phyloP scores from a whole-genome alignment of 1,284 basidiomycete genomes.

The Marasmius oreades region DNA sequence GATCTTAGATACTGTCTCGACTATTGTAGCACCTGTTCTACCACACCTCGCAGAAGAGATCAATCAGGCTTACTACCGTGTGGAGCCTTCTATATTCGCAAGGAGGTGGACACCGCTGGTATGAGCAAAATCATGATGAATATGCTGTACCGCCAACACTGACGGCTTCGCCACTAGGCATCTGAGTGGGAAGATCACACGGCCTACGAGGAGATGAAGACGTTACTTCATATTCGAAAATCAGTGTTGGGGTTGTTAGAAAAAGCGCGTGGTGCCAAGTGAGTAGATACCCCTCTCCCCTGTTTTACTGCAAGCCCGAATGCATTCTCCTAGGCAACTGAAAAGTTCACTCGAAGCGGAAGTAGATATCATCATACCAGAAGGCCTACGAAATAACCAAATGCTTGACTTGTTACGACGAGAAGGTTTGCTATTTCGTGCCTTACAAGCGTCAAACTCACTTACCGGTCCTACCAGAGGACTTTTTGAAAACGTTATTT shows the following conservation, averaged over 20 bases:
- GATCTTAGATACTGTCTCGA: slow-evolving; percentile 69
- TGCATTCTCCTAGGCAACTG: slow-evolving; percentile 51
- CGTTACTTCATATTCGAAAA: slow-evolving; percentile 51
- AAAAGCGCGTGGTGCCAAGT: slow-evolving; percentile 69
- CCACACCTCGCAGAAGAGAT: slow-evolving; percentile 95
- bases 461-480: slow-evolving; percentile 36
- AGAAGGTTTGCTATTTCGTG: slow-evolving; percentile 38
- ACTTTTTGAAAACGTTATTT: slow-evolving; percentile 67
- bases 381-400: slow-evolving; percentile 19
- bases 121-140: slow-evolving; percentile 17
- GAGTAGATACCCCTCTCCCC: slow-evolving; percentile 19
- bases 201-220: slow-evolving; percentile 56
- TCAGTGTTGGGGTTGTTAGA: slow-evolving; percentile 64
- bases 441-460: slow-evolving; percentile 1
- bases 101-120: slow-evolving; percentile 58
- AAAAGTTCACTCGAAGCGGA: slow-evolving; percentile 73
- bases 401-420: slow-evolving; percentile 38
- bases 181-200: slow-evolving; percentile 51
- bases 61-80: slow-evolving; percentile 43
- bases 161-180: too few species aligned
- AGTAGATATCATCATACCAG: slow-evolving; percentile 49
- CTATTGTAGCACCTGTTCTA: slow-evolving; percentile 81
- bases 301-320: background rate
- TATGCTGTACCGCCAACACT: too few species aligned
- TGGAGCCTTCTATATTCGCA: slow-evolving; percentile 19